Conservation (phyloP, 129 eudicot species). For the Glebionis coronaria region DNA sequence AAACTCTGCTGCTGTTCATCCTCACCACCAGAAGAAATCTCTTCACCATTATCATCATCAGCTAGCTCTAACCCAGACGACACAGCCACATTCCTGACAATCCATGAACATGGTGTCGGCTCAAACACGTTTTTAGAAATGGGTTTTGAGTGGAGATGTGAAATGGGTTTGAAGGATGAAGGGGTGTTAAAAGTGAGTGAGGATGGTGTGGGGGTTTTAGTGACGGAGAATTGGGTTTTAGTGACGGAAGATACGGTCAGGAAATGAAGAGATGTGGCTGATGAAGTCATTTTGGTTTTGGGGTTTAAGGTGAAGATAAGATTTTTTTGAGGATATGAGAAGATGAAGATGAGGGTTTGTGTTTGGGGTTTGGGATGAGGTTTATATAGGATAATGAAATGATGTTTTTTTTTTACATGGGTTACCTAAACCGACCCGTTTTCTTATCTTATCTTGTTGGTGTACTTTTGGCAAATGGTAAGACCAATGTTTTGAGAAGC, state of each 20-base stretch:
- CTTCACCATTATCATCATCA: constrained; percentile 26
- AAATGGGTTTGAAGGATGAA: constrained; percentile 44
- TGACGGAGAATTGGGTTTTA: constrained; percentile 38
- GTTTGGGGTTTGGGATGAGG: neutral
- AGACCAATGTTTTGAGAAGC: too few relatives aligned
- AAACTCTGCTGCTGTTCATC: constrained; percentile 38
- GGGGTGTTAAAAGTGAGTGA: constrained; percentile 28
- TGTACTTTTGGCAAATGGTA: too few relatives aligned
- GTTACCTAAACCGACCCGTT: constrained; percentile 32
- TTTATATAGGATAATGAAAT: constrained; percentile 18
- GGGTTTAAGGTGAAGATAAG: constrained; percentile 4
- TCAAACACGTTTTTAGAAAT: constrained; percentile 26
- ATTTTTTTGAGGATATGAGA: neutral
- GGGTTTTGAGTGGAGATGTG: constrained; percentile 27
- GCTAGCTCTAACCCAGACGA: constrained; percentile 48
- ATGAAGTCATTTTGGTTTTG: constrained; percentile 36
- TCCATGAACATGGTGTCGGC: constrained; percentile 29
- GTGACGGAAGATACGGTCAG: constrained; percentile 45
- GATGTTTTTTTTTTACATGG: neutral
- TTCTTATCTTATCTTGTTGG: constrained; percentile 22
- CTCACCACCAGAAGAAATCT: constrained; percentile 29
- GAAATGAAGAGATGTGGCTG: constrained; percentile 48
- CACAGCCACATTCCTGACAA: constrained; percentile 39
- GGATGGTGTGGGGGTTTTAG: constrained; percentile 37
- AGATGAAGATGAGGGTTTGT: constrained; percentile 33